Base-by-base conservation (phyloP, 805 yeast species). In the Brettanomyces custersianus region DNA sequence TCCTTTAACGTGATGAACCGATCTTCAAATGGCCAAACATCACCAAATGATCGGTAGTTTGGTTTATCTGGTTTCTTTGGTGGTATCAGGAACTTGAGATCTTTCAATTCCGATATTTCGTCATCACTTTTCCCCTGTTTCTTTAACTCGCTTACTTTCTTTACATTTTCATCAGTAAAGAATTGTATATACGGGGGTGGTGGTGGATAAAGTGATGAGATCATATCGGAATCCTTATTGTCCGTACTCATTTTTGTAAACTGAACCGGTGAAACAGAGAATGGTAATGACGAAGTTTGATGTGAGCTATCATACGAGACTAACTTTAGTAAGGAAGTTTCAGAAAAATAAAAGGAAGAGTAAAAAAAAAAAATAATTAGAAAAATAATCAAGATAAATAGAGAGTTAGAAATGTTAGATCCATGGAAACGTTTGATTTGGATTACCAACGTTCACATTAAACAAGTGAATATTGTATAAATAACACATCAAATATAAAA, bases 181-280 rank as follows among this genome's bases (percentile, higher is more conserved):
- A 68, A 74, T 52, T 76, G 73, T 45, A 75, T 72, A 51, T 74
- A 85, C 7, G 83, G 82, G 7, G 98, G 98, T 2, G 98, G 97
- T 1, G 94, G 94, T 2, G 98, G 98, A 47, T 84, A 92, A 29
- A 90, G 66, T 5, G 95, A 76, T 12, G 95, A 70, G 24, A 70
- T 59, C 18, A 46, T 34, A 18, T 41, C 47, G n/a, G n/a, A n/a
- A 11, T 47, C 51, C 3, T 20, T 18, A 20, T 30, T 30, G 5
- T 31, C 27, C n/a, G 18, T 10, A 13, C 11, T 13, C 33, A 30
- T 30, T 12, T 30, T 12, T 29, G 10, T n/a, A n/a, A n/a, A n/a
- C n/a, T 26, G 13, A n/a, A 26, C 31, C 7, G 11, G 31, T 9
- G 21, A 16, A 17, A 17, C 13, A 10, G 10, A 19, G 25, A 22